Evolutionary conservation across 2,329 filamentous ascomycete species (phyloP), one percentile per base, ranked within the genome.

Genomic region (Fusarium buxicola): DNA sequence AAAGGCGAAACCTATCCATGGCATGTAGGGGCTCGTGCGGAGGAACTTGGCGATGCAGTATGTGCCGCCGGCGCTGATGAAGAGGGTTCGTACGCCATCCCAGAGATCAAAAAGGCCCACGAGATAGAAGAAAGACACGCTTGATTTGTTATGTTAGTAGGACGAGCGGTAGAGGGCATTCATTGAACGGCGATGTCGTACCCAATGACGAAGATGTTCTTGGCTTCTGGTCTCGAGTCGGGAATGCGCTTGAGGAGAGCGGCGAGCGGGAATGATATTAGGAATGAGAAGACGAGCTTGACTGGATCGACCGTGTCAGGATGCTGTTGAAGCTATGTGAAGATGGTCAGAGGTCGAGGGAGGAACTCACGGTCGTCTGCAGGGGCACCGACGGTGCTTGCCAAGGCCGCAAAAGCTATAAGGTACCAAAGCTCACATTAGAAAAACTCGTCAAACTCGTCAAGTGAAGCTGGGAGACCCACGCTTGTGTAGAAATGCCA

Each of bases 1-100:
- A 73, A 96, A 97, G 45, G 92, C 82, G 76, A 99, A 99, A 58
- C 89, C 93, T 45, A 97, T 83, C 95, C 95, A 99, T 80, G 95
- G 95, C 95, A 99, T 99, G 74, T 94, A 92, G 1, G 92, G 92
- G 16, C 92, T 94, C 31, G 75, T 77, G 66, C 92, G 86, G 39
- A 98, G 81, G 74, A 89, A 94, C 66, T 90, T 87, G 48, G 94
- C 91, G 68, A 99, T 95, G 63, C 84, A 81, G 74, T 97, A 99
- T 46, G 92, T 87, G 45, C 88, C 94, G 15, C 84, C 86, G 1
- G 94, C 88, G 73, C 92, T 93, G 73, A 96, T 88, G 56, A 91
- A 75, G 34, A 99, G 80, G 3, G 94, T 97, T 34, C 86, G 84
- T 12, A 96, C 78, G 53, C 95, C 96, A 76, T 80, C 82, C 94